These are phyloP conservation scores for Lachnellula occidentalis DNA, from an alignment of 2,329 filamentous ascomycete genomes.

Conservation along the genomic window DNA sequence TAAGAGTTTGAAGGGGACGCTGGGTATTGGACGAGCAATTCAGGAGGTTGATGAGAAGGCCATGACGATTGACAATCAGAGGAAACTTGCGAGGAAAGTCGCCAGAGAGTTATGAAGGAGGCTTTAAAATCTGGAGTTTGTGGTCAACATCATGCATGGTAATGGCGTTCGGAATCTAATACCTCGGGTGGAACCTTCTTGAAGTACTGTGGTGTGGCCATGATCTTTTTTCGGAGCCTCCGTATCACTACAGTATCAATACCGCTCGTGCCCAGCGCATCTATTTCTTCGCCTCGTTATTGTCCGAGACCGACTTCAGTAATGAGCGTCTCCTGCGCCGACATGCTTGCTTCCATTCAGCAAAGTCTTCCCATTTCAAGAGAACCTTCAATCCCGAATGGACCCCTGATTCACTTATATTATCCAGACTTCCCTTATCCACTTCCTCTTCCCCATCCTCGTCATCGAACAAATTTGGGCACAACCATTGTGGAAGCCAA, in stretches of 20 bases:
- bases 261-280: too few relatives aligned
- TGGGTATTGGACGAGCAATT: constrained; percentile 75
- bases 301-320: too few relatives aligned
- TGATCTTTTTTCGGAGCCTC: background rate
- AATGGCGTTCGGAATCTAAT: background rate
- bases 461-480: too few relatives aligned
- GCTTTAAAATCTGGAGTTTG: background rate
- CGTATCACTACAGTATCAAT: background rate
- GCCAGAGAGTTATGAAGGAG: constrained; percentile 12
- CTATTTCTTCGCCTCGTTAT: too few relatives aligned
- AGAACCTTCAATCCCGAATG: too few relatives aligned
- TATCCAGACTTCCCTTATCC: too few relatives aligned
- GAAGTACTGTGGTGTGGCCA: background rate
- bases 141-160: background rate
- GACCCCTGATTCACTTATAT: too few relatives aligned
- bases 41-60: constrained; percentile 67
- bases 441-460: too few relatives aligned
- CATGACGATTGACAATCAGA: constrained; percentile 61
- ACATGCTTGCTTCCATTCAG: too few relatives aligned
- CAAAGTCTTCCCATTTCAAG: too few relatives aligned
- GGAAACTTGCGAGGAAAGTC: constrained; percentile 61
- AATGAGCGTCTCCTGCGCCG: too few relatives aligned
- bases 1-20: constrained; percentile 63
- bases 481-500: too few relatives aligned
- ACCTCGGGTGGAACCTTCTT: background rate